phyloP scores from a whole-genome alignment of 768 basidiomycete genomes.

The Hygrocybe coccinea region DNA sequence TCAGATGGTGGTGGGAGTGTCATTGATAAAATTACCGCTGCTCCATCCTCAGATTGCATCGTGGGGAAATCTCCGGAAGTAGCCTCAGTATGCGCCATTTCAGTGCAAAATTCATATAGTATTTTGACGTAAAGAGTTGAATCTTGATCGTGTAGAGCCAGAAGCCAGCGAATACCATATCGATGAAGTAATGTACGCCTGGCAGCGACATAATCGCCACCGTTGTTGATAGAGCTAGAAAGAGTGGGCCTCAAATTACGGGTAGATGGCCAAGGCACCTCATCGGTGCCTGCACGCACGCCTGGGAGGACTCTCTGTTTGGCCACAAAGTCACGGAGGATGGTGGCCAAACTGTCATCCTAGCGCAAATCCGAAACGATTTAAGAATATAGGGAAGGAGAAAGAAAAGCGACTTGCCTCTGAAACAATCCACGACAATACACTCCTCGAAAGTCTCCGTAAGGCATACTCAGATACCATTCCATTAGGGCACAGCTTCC shows the following conservation, averaged over 20 bases:
- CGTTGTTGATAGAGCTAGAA: conserved; percentile 47
- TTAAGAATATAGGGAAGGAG: not conserved
- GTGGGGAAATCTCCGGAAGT: conserved; percentile 11
- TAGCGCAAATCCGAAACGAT: conserved; percentile 22
- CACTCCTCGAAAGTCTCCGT: conserved; percentile 50
- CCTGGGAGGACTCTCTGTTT: conserved; percentile 58
- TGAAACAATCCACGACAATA: conserved; percentile 67
- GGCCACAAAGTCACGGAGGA: conserved; percentile 65
- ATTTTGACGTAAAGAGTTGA: conserved; percentile 45
- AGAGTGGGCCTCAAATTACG: conserved; percentile 34
- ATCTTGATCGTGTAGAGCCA: conserved; percentile 62
- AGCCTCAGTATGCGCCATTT: conserved; percentile 33
- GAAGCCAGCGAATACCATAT: conserved; percentile 66
- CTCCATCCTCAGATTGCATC: conserved; percentile 4
- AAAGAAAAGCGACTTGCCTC: conserved; percentile 45
- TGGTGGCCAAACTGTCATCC: conserved; percentile 63
- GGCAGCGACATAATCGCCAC: conserved; percentile 65
- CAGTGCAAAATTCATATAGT: conserved; percentile 50
- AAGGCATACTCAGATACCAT: conserved; percentile 69
- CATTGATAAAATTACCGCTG: conserved; percentile 12
- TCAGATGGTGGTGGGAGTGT: not conserved
- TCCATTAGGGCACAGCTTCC: conserved; percentile 70
- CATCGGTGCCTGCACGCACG: conserved; percentile 43
- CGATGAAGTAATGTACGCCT: conserved; percentile 48
- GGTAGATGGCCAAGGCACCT: conserved; percentile 52